Percentiles rank a stretch among this genome's conserved stretches.
These are phyloP conservation scores for Ascochyta lentis DNA, from an alignment of 2,329 filamentous ascomycete species.

Conservation along the genomic window DNA sequence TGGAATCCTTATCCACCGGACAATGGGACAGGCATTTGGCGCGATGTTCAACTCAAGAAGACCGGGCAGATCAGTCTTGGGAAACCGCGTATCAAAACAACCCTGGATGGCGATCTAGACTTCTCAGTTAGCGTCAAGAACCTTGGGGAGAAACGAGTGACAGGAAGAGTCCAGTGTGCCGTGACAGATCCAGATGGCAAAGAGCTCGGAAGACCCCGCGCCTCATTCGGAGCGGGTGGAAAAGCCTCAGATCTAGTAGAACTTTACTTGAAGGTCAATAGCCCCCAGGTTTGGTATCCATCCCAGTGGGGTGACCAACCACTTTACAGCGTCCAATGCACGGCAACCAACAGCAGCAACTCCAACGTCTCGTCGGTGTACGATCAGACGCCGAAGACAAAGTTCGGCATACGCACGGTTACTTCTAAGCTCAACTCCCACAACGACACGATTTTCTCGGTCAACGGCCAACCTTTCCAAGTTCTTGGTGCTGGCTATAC, in stretches of 20 bases:
- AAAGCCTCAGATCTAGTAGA: slow-evolving; percentile 49
- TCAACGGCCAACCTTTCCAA: slow-evolving; percentile 66
- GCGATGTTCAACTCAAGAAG: slow-evolving; percentile 62
- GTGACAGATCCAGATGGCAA: slow-evolving; percentile 15
- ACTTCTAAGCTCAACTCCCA: slow-evolving; percentile 58
- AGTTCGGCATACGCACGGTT: slow-evolving; percentile 64
- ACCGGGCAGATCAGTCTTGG: slow-evolving; percentile 56
- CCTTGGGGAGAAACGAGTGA: slow-evolving; percentile 3
- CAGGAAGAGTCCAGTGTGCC: slow-evolving; percentile 15
- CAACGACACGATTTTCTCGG: slow-evolving; percentile 62
- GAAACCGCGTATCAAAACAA: slow-evolving; percentile 37
- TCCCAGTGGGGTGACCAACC: slow-evolving; percentile 65
- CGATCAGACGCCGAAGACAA: slow-evolving; percentile 43
- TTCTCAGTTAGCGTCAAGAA: slow-evolving; percentile 35
- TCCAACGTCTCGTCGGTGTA: slow-evolving; percentile 36
- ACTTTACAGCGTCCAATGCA: slow-evolving; percentile 53
- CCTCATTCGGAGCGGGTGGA: slow-evolving; percentile 11
- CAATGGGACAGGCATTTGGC: slow-evolving; percentile 69
- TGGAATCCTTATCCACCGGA: slow-evolving; percentile 69
- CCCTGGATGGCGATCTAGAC: slow-evolving; percentile 25
- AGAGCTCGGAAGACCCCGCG: slow-evolving; percentile 16
- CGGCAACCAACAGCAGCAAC: slow-evolving; percentile 11
- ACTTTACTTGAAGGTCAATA: slow-evolving; percentile 48
- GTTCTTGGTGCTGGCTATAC: slow-evolving; percentile 67
- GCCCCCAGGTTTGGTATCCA: slow-evolving; percentile 68